A percentile compares a stretch with the other conserved stretches of the same genome.
Evolutionary conservation across 2,329 filamentous ascomycete genomes (phyloP).

Genomic region (Nannizziopsis arthrosporioides): DNA sequence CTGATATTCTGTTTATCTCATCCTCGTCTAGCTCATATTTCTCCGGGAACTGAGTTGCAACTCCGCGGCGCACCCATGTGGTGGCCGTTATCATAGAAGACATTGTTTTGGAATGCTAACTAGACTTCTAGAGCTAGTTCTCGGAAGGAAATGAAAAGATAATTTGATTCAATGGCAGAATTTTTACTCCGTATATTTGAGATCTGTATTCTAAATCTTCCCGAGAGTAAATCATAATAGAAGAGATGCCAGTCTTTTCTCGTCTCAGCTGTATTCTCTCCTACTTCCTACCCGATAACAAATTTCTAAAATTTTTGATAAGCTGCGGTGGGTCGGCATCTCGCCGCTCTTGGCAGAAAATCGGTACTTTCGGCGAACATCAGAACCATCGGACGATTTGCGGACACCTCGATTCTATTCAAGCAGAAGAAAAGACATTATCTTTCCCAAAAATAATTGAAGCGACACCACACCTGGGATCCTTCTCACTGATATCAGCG

Average conservation of each 20-base stretch:
- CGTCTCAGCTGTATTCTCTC: not conserved
- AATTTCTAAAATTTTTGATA: constrained; percentile 10
- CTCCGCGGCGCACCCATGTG: constrained; percentile 64
- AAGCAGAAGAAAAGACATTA: too few species aligned
- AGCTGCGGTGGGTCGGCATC: constrained; percentile 3
- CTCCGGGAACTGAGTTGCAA: constrained; percentile 61
- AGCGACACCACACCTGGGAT: not conserved
- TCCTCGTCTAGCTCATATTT: constrained; percentile 66
- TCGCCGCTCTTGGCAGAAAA: constrained; percentile 11
- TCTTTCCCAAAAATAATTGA: too few species aligned
- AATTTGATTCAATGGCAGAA: too few species aligned
- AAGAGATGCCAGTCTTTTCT: not conserved
- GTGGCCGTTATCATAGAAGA: constrained; percentile 63
- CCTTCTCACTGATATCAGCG: not conserved
- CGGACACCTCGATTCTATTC: not conserved
- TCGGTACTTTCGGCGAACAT: not conserved
- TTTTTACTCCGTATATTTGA: too few species aligned
- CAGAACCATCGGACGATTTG: not conserved
- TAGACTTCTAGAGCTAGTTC: not conserved
- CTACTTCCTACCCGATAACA: not conserved
- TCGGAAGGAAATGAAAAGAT: too few species aligned
- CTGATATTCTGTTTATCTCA: constrained; percentile 64
- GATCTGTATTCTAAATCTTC: too few species aligned
- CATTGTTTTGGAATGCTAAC: not conserved
- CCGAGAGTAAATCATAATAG: not conserved